These are phyloP conservation scores for Podila minutissima DNA, from an alignment of 192 early-diverging fungal species.

Conservation along the genomic window DNA sequence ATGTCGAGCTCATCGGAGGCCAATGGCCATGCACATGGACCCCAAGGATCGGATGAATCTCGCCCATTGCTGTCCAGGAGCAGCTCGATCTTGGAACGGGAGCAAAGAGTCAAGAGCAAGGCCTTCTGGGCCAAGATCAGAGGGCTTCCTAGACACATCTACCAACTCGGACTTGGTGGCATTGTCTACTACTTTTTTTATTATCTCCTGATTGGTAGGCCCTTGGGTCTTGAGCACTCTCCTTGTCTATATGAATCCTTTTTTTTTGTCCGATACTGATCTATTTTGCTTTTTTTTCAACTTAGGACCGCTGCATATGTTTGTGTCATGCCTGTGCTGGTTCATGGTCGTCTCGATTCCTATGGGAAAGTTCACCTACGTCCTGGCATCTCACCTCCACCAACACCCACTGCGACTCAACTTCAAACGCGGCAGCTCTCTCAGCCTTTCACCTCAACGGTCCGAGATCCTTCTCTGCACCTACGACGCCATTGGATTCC, in stretches of 20 bases:
- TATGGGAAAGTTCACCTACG: conserved; percentile 94
- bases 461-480: conserved; percentile 86
- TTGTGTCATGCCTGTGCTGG: conserved; percentile 83
- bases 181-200: conserved; percentile 61
- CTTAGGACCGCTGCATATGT: conserved; percentile 80
- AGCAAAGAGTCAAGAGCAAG: conserved; percentile 12
- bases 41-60: conserved; percentile 19
- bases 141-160: conserved; percentile 23
- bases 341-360: conserved; percentile 89
- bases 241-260: background rate
- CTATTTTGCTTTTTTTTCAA: conserved; percentile 30
- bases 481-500: conserved; percentile 87
- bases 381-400: conserved; percentile 79
- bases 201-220: conserved; percentile 57
- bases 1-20: background rate
- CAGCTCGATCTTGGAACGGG: conserved; percentile 32
- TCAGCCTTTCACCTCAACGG: conserved; percentile 23
- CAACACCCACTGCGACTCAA: conserved; percentile 80
- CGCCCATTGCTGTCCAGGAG: conserved; percentile 47
- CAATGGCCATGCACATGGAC: conserved; percentile 4
- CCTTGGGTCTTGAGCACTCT: background rate
- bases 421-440: conserved; percentile 68
- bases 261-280: conserved; percentile 23
- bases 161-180: conserved; percentile 54
- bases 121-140: conserved; percentile 10